These are phyloP conservation scores for Aureobasidium sp. DNA, from an alignment of 2,329 filamentous ascomycete species.

Conservation along the genomic window DNA sequence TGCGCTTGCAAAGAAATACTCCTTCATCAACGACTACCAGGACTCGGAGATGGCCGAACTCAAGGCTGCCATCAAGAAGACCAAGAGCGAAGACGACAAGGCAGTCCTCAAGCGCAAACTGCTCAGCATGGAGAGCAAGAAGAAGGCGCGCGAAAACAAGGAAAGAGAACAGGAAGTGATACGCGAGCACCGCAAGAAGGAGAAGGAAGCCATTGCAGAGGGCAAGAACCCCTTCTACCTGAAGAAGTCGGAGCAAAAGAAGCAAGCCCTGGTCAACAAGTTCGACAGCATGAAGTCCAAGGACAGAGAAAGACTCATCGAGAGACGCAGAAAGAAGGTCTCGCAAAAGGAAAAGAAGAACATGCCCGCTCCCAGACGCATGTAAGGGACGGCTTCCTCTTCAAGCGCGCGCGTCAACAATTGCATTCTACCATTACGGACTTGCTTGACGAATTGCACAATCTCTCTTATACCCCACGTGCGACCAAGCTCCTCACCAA, in stretches of 20 bases:
- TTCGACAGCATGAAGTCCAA: constrained; percentile 77
- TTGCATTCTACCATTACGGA: too few relatives aligned
- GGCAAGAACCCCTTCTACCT: constrained; percentile 91
- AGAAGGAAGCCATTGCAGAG: constrained; percentile 75
- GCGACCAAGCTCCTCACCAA: neutral
- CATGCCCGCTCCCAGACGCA: constrained; percentile 30
- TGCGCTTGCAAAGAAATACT: constrained; percentile 63
- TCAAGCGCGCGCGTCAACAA: too few relatives aligned
- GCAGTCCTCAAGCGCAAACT: constrained; percentile 65
- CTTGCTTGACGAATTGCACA: neutral
- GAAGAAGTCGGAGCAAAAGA: constrained; percentile 85
- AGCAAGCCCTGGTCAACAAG: constrained; percentile 67
- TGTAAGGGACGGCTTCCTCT: neutral
- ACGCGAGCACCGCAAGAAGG: constrained; percentile 66
- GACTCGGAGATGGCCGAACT: constrained; percentile 73
- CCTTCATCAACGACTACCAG: constrained; percentile 81
- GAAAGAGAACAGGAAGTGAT: constrained; percentile 62
- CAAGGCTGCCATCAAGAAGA: constrained; percentile 55
- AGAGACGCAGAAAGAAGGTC: constrained; percentile 83
- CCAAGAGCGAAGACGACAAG: constrained; percentile 56
- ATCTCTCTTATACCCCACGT: neutral
- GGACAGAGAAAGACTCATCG: constrained; percentile 75
- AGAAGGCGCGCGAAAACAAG: constrained; percentile 61
- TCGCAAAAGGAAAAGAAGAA: constrained; percentile 70
- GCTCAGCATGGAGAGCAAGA: constrained; percentile 67